Percentiles rank a stretch among this genome's conserved stretches.
These are phyloP conservation scores for Starmera amethionina DNA, from an alignment of 805 yeast species.

Conservation along the genomic window DNA sequence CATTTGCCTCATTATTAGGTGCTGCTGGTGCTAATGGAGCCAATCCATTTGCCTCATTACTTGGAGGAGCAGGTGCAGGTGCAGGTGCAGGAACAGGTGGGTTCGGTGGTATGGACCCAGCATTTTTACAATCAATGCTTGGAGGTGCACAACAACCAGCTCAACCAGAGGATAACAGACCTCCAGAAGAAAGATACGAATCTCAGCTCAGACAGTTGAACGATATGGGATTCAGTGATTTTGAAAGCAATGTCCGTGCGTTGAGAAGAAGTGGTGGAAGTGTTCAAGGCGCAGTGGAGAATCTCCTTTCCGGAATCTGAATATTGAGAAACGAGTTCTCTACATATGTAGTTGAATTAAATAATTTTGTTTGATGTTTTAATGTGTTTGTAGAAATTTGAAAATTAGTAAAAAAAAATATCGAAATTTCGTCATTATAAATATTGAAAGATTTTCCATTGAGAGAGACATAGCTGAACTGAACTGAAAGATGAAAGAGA, in stretches of 20 bases:
- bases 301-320: conserved; percentile 50
- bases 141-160: conserved; percentile 26
- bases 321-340: no score
- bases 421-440: no score
- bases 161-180: conserved; percentile 42
- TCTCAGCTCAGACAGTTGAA: conserved; percentile 63
- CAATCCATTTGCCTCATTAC: conserved; percentile 32
- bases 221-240: conserved; percentile 84
- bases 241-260: conserved; percentile 86
- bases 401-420: no score
- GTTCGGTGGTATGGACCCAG: conserved; percentile 30
- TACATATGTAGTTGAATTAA: no score
- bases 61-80: conserved; percentile 17
- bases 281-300: conserved; percentile 94
- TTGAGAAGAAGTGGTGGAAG: conserved; percentile 93
- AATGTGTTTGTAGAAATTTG: no score
- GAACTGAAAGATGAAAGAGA: no score
- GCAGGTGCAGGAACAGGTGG: conserved; percentile 21
- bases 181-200: conserved; percentile 75
- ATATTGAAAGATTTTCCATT: no score
- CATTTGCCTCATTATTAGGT: conserved; percentile 36
- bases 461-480: no score
- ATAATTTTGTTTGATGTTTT: no score
- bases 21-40: conserved; percentile 22
- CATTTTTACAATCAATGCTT: conserved; percentile 33